These are phyloP conservation scores for Platanthera guangdongensis DNA, from an alignment of 106 monocot species.

Conservation along the genomic window DNA sequence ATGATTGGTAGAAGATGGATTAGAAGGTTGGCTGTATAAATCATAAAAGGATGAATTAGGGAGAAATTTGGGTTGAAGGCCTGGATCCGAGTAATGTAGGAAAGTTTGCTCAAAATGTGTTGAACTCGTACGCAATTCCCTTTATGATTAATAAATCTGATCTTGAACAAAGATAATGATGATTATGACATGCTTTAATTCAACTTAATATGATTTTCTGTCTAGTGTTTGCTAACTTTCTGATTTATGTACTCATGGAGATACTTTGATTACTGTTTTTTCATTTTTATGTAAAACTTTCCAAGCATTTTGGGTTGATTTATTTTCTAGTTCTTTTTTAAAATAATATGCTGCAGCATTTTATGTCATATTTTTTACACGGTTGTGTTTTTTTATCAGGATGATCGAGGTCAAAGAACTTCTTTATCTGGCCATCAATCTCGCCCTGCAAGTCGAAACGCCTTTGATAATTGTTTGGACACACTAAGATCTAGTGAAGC, in stretches of 20 bases:
- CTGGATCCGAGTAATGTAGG: too few relatives aligned
- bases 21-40: background rate
- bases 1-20: background rate
- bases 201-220: background rate
- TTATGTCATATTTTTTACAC: background rate
- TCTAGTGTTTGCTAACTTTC: background rate
- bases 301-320: background rate
- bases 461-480: slow-evolving; percentile 23
- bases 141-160: background rate
- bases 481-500: slow-evolving; percentile 15
- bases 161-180: background rate
- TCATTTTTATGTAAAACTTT: background rate
- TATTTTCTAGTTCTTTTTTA: background rate
- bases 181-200: background rate
- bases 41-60: background rate
- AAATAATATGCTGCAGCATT: background rate
- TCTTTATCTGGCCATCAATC: slow-evolving; percentile 31
- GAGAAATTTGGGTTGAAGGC: background rate
- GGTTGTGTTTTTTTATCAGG: slow-evolving; percentile 19
- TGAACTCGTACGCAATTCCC: too few relatives aligned
- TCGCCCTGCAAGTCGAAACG: slow-evolving; percentile 35
- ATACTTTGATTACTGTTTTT: background rate
- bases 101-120: too few relatives aligned
- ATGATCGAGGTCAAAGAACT: slow-evolving; percentile 22
- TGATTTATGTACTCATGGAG: background rate